Percentiles rank a stretch among this genome's conserved stretches.
phyloP scores from a whole-genome alignment of 495 filamentous ascomycete genomes.

The Astrocystis sublimbata region DNA sequence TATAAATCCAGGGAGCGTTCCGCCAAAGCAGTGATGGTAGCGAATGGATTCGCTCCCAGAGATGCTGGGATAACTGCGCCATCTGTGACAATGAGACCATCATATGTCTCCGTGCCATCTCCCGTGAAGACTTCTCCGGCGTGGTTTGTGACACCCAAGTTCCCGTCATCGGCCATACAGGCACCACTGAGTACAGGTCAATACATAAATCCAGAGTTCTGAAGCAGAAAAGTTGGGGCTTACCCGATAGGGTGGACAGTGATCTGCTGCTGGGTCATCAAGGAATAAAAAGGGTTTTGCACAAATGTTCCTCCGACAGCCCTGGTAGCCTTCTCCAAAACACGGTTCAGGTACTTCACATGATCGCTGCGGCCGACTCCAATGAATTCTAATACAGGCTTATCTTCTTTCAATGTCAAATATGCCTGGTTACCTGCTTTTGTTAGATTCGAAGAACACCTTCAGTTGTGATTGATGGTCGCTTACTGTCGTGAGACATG shows the following conservation, averaged over 20 bases:
- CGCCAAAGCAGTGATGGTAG: slow-evolving; percentile 67
- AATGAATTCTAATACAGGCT: slow-evolving; percentile 58
- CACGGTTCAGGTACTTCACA: slow-evolving; percentile 53
- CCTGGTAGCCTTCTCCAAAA: slow-evolving; percentile 54
- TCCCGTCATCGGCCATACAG: slow-evolving; percentile 61
- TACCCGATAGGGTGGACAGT: slow-evolving; percentile 70
- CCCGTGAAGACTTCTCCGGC: slow-evolving; percentile 61
- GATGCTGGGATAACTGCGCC: slow-evolving; percentile 63
- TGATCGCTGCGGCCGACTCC: slow-evolving; percentile 58
- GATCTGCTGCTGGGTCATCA: slow-evolving; percentile 57
- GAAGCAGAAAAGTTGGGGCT: slow-evolving; percentile 10
- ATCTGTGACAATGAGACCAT: slow-evolving; percentile 64
- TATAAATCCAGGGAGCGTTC: slow-evolving; percentile 60
- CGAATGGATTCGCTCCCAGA: slow-evolving; percentile 69
- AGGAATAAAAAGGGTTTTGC: slow-evolving; percentile 56
- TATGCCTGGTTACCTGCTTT: slow-evolving; percentile 56
- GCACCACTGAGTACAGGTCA: slow-evolving; percentile 47
- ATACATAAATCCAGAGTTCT: not conserved
- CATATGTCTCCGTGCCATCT: slow-evolving; percentile 48
- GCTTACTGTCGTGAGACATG: slow-evolving; percentile 66
- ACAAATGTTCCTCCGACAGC: slow-evolving; percentile 60
- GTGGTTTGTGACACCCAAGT: slow-evolving; percentile 64
- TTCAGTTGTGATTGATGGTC: not conserved
- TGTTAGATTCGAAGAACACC: slow-evolving; percentile 6
- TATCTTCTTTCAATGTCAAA: slow-evolving; percentile 59